Evolutionary conservation across 75 land plant genomes (phyloP).

Genomic region (Cupressus sempervirens): DNA sequence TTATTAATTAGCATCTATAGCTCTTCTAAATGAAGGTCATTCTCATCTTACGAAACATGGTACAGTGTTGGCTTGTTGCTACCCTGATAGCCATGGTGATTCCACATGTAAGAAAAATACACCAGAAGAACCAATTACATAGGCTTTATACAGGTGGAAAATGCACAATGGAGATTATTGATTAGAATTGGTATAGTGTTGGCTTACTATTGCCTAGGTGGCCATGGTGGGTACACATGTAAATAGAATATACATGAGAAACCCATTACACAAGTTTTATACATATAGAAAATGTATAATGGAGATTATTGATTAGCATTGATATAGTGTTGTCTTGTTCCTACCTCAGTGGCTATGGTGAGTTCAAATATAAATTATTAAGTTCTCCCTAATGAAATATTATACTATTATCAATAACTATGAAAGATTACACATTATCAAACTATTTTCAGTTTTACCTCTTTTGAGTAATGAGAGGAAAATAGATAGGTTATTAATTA

Average conservation of each 20-base stretch:
- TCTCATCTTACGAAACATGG: constrained; percentile 42
- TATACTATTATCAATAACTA: constrained; percentile 40
- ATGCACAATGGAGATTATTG: constrained; percentile 51
- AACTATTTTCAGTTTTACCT: not conserved
- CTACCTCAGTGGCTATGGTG: no score
- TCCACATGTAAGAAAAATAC: constrained; percentile 53
- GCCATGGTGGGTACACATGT: constrained; percentile 40
- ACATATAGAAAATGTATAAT: no score
- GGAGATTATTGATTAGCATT: no score
- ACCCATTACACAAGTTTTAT: no score
- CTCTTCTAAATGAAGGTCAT: constrained; percentile 31
- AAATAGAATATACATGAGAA: no score
- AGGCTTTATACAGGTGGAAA: constrained; percentile 40
- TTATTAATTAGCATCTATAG: constrained; percentile 40
- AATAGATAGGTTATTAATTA: no score
- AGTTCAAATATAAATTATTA: constrained; percentile 31
- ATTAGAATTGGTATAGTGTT: constrained; percentile 11
- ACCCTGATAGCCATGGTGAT: constrained; percentile 37
- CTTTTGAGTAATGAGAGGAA: no score
- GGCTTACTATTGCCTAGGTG: constrained; percentile 16
- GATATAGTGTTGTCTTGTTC: no score
- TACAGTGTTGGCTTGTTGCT: constrained; percentile 52
- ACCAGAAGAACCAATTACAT: constrained; percentile 59
- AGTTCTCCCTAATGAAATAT: constrained; percentile 30
- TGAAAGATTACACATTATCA: constrained; percentile 40